A percentile compares a stretch with the other conserved stretches of the same genome.
phyloP scores from a whole-genome alignment of 2,329 filamentous ascomycete species.

The Fusarium veterinarium region DNA sequence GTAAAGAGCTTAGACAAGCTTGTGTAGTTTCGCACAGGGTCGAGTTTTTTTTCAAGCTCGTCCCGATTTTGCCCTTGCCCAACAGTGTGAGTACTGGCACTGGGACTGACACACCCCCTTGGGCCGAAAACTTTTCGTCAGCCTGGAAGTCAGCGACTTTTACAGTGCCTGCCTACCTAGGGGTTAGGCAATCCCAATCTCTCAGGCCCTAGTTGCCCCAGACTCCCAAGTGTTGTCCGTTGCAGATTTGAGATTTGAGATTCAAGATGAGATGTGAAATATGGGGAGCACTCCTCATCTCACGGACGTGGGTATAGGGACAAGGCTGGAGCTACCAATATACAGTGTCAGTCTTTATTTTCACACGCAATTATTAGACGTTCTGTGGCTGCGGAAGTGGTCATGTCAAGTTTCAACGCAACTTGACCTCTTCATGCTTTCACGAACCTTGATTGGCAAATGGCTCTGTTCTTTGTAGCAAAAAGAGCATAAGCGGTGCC shows the following conservation, averaged over 20 bases:
- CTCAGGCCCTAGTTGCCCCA: conserved; percentile 32
- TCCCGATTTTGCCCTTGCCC: conserved; percentile 41
- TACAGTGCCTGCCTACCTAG: not conserved
- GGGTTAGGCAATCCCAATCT: conserved; percentile 33
- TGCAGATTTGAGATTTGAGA: conserved; percentile 16
- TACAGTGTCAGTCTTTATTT: conserved; percentile 18
- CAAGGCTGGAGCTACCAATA: conserved; percentile 13
- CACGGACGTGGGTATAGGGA: conserved; percentile 16
- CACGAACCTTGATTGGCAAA: not conserved
- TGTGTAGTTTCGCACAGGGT: conserved; percentile 35
- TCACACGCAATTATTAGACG: conserved; percentile 15
- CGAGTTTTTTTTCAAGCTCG: conserved; percentile 2
- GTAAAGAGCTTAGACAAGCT: conserved; percentile 43
- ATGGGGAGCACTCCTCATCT: conserved; percentile 18
- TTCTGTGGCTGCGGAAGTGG: not conserved
- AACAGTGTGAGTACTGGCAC: not conserved
- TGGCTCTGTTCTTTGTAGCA: not conserved
- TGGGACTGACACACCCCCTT: conserved; percentile 26
- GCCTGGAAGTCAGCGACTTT: not conserved
- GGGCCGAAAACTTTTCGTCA: conserved; percentile 44
- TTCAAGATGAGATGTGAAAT: conserved; percentile 27
- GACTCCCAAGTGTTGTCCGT: conserved; percentile 10
- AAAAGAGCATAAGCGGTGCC: not conserved
- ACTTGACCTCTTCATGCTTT: conserved; percentile 1
- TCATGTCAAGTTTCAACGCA: not conserved